Conservation (phyloP, 306 rosid species). For the Sicyos baderoa region DNA sequence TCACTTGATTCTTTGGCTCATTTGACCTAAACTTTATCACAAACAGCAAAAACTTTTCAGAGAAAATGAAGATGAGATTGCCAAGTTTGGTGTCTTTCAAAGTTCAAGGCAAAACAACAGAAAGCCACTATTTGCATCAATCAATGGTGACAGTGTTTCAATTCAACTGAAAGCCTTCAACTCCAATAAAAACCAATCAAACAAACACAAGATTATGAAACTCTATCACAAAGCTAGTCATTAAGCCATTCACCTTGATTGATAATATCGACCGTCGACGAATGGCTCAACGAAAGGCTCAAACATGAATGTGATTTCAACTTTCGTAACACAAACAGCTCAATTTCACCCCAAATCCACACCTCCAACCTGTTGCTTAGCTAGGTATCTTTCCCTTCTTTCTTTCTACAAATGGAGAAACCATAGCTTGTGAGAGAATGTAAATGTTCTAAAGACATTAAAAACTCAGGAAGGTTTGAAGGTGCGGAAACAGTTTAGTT, state of each 20-base stretch:
- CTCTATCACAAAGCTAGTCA: slow-evolving; percentile 4
- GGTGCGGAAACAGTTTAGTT: slow-evolving; percentile 7
- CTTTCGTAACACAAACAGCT: background rate
- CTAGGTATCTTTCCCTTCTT: slow-evolving; percentile 90
- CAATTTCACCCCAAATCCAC: slow-evolving; percentile 52
- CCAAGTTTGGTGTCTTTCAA: too few relatives aligned
- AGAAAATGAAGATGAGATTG: too few relatives aligned
- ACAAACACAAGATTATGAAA: background rate
- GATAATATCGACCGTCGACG: background rate
- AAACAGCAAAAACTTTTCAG: background rate
- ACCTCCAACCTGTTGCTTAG: slow-evolving; percentile 80
- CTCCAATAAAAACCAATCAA: background rate
- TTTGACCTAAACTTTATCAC: background rate
- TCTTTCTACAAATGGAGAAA: slow-evolving; percentile 53
- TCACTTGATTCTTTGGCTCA: background rate
- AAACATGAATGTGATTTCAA: background rate
- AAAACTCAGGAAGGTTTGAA: slow-evolving; percentile 4
- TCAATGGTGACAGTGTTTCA: slow-evolving; percentile 1
- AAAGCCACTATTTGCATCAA: slow-evolving; percentile 7
- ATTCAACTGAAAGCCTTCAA: background rate
- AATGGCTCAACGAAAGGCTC: background rate
- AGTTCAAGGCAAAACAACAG: background rate
- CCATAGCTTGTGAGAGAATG: slow-evolving; percentile 3
- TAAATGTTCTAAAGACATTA: background rate
- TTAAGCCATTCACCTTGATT: background rate